These are phyloP conservation scores for Ceratocystis cacaofunesta DNA, from an alignment of 2,329 filamentous ascomycete species.

Conservation along the genomic window DNA sequence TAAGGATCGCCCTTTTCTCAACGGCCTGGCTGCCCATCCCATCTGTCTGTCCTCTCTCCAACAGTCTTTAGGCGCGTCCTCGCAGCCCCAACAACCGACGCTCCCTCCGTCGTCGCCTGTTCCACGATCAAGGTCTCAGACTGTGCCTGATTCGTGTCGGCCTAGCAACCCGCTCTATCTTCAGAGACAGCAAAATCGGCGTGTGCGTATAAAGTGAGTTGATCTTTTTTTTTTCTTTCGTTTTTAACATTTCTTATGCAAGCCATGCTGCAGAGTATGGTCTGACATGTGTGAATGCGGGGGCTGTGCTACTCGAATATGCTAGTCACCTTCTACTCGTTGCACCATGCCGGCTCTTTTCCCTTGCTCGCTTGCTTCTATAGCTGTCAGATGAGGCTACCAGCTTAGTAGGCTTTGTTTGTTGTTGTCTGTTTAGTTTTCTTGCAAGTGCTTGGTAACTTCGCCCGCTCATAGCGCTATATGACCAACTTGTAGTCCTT, in stretches of 20 bases:
- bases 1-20: conserved; percentile 9
- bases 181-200: background rate
- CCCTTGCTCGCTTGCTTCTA: background rate
- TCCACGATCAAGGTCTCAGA: background rate
- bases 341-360: background rate
- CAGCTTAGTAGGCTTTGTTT: background rate
- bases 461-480: background rate
- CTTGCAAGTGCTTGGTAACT: background rate
- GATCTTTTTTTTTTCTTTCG: background rate
- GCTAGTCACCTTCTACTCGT: background rate
- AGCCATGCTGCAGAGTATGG: background rate
- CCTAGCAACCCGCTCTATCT: background rate
- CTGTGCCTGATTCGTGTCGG: background rate
- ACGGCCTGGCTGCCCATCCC: conserved; percentile 14
- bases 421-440: background rate
- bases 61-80: background rate
- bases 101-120: background rate
- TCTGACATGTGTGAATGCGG: background rate
- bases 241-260: background rate
- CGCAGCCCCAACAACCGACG: background rate
- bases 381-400: no score
- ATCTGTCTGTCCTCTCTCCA: background rate
- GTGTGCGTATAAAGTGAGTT: background rate
- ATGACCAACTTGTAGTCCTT: background rate
- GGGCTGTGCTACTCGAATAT: background rate